These are phyloP conservation scores for Stemphylium vesicarium DNA, from an alignment of 2,329 filamentous ascomycete genomes.

Conservation along the genomic window DNA sequence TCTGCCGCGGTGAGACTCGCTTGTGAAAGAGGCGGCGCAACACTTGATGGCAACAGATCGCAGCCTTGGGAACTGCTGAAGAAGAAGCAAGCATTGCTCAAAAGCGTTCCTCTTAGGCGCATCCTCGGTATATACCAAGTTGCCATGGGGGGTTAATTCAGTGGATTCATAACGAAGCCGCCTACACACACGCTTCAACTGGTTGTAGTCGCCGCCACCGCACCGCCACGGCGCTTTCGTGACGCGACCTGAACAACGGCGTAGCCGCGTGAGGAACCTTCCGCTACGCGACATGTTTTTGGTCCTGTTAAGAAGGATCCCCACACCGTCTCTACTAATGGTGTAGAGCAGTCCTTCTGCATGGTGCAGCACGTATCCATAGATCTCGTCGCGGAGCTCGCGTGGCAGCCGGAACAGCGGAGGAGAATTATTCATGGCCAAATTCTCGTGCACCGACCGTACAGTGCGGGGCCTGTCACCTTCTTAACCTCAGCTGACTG, in stretches of 20 bases:
- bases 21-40: not conserved
- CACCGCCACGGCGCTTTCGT: no score
- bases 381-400: slow-evolving; percentile 4
- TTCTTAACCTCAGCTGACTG: no score
- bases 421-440: not conserved
- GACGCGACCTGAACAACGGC: not conserved
- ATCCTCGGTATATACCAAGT: not conserved
- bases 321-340: not conserved
- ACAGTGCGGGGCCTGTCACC: no score
- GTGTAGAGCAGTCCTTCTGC: not conserved
- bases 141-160: not conserved
- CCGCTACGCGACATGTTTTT: not conserved
- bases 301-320: not conserved
- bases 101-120: not conserved
- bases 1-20: not conserved
- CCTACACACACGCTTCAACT: not conserved
- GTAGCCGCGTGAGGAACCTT: not conserved
- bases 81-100: not conserved
- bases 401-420: not conserved
- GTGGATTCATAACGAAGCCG: not conserved
- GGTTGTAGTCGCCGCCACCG: not conserved
- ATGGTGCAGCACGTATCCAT: not conserved
- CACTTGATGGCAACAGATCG: slow-evolving; percentile 1
- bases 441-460: no score
- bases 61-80: not conserved